Conservation (phyloP, 805 yeast species). For the Nakazawaea anatomiae region DNA sequence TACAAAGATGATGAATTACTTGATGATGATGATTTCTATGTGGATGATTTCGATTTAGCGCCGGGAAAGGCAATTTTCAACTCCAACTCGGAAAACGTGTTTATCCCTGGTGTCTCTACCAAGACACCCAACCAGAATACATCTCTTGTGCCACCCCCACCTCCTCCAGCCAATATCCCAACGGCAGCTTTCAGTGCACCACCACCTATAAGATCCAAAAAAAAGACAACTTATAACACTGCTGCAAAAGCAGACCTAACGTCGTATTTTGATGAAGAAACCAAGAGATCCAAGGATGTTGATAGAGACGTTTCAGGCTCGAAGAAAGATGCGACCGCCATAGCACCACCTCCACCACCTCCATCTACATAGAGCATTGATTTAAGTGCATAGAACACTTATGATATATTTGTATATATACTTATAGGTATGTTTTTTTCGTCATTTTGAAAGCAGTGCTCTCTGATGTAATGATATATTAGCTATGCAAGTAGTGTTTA, state of each 20-base stretch:
- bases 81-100: slow-evolving; percentile 1
- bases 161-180: no score
- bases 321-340: background rate
- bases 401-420: background rate
- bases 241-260: slow-evolving; percentile 21
- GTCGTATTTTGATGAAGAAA: slow-evolving; percentile 35
- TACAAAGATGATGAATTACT: slow-evolving; percentile 14
- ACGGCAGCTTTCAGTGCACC: slow-evolving; percentile 16
- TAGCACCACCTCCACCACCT: slow-evolving; percentile 8
- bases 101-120: background rate
- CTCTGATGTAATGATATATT: no score
- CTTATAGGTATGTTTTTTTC: no score
- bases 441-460: no score
- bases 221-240: background rate
- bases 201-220: slow-evolving; percentile 13
- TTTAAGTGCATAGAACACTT: no score
- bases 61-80: slow-evolving; percentile 1
- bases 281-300: slow-evolving; percentile 31
- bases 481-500: background rate
- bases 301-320: slow-evolving; percentile 22
- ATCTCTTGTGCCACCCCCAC: no score
- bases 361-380: background rate
- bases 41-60: slow-evolving; percentile 7
- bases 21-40: slow-evolving; percentile 9
- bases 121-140: no score